Evolutionary conservation across 441 rosid species (phyloP).

Genomic region (Corymbia citriodora): DNA sequence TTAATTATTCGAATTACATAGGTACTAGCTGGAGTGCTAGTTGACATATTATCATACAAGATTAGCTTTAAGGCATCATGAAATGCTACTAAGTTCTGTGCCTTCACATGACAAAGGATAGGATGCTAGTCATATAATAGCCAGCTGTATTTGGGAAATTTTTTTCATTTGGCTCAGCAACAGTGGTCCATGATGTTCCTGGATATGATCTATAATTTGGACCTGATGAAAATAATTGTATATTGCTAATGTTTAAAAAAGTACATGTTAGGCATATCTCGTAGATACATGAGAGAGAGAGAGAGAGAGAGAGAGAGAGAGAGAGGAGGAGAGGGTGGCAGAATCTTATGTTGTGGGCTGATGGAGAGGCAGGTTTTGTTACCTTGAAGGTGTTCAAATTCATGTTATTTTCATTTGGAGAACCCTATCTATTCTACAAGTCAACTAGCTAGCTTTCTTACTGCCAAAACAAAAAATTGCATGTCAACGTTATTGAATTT

Average conservation of each 20-base stretch:
- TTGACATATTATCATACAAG: neutral
- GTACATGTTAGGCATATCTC: neutral
- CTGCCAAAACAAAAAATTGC: neutral
- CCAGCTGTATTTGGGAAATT: neutral
- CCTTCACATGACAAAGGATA: neutral
- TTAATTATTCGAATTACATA: neutral
- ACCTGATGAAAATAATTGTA: neutral
- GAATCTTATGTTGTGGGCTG: neutral
- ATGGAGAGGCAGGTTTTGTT: neutral
- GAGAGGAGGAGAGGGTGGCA: neutral
- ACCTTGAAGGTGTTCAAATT: neutral
- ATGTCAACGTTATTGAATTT: neutral
- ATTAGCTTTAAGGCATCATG: neutral
- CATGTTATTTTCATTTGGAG: neutral
- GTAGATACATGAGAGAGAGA: neutral
- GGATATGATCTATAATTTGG: neutral
- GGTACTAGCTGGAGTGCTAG: neutral
- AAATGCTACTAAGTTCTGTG: neutral
- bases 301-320: neutral
- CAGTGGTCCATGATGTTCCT: neutral
- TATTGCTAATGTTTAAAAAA: neutral
- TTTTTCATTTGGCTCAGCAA: neutral
- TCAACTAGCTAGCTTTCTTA: neutral
- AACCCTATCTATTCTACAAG: neutral
- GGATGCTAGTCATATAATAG: neutral